Percentiles rank a stretch among this genome's conserved stretches.
These are phyloP conservation scores for Colletotrichum somersetense DNA, from an alignment of 2,329 filamentous ascomycete genomes.

Conservation along the genomic window DNA sequence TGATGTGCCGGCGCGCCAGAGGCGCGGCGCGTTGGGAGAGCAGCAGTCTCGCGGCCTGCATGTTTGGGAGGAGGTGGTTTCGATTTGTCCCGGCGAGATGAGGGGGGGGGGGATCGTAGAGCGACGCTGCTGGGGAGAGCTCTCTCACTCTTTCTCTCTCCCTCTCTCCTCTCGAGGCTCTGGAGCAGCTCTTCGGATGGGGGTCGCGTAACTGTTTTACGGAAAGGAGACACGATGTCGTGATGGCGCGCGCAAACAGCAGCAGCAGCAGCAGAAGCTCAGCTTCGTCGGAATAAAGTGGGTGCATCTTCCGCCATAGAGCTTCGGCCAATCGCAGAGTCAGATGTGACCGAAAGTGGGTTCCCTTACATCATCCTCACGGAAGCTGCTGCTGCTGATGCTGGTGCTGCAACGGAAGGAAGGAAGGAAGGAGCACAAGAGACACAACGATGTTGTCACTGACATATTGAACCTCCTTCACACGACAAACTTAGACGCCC, in stretches of 20 bases:
- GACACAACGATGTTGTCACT: not conserved
- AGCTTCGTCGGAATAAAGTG: not conserved
- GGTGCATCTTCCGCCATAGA: not conserved
- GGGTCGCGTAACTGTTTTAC: not conserved
- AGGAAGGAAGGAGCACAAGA: no score
- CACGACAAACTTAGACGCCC: not conserved
- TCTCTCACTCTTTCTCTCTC: no score
- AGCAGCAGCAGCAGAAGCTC: not conserved
- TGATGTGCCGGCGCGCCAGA: not conserved
- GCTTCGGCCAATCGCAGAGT: not conserved
- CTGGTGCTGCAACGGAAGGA: not conserved
- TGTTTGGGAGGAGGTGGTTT: not conserved
- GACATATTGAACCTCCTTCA: not conserved
- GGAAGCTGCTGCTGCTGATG: not conserved
- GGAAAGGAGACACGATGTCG: not conserved
- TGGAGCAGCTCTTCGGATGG: not conserved
- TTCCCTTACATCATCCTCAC: slow-evolving; percentile 31
- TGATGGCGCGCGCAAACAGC: not conserved
- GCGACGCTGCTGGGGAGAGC: not conserved
- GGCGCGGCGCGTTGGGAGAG: not conserved
- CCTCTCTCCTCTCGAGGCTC: not conserved
- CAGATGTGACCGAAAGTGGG: not conserved
- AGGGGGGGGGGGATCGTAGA: accelerated
- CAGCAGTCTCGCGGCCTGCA: not conserved
- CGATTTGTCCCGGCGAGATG: no score